phyloP scores from a whole-genome alignment of 148 eudicot genomes.

The Limonium bicolor region DNA sequence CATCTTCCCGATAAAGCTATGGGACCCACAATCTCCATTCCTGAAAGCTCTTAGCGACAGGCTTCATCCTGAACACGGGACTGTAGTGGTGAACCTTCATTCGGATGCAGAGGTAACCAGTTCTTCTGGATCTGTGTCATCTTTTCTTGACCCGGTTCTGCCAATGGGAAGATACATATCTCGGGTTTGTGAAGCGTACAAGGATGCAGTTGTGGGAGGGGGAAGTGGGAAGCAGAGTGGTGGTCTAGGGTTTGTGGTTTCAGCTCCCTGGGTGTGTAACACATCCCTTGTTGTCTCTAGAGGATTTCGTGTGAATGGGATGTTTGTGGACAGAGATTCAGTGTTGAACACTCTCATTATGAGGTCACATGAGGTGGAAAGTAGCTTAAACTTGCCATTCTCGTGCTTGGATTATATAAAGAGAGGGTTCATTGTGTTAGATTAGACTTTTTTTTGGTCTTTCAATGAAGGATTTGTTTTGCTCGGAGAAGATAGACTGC shows the following conservation, averaged over 20 bases:
- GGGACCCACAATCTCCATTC: conserved; percentile 80
- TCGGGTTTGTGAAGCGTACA: conserved; percentile 48
- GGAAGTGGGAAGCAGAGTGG: conserved; percentile 5
- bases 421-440: conserved; percentile 43
- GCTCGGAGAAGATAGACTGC: too few species aligned
- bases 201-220: conserved; percentile 30
- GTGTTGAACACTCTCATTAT: conserved; percentile 29
- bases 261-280: conserved; percentile 81
- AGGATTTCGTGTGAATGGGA: conserved; percentile 22
- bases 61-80: conserved; percentile 81
- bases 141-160: conserved; percentile 13
- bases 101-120: conserved; percentile 30
- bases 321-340: conserved; percentile 16
- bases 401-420: conserved; percentile 57
- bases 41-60: conserved; percentile 39
- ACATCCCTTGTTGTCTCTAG: conserved; percentile 61
- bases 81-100: conserved; percentile 95
- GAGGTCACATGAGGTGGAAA: conserved; percentile 40
- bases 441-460: conserved; percentile 9
- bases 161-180: conserved; percentile 65
- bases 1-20: conserved; percentile 64
- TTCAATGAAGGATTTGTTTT: too few species aligned
- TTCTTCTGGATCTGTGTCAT: conserved; percentile 14
- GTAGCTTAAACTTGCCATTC: conserved; percentile 41
- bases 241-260: conserved; percentile 51